These are phyloP conservation scores for Rhododendron ovatum DNA, from an alignment of 148 eudicot genomes.

Conservation along the genomic window DNA sequence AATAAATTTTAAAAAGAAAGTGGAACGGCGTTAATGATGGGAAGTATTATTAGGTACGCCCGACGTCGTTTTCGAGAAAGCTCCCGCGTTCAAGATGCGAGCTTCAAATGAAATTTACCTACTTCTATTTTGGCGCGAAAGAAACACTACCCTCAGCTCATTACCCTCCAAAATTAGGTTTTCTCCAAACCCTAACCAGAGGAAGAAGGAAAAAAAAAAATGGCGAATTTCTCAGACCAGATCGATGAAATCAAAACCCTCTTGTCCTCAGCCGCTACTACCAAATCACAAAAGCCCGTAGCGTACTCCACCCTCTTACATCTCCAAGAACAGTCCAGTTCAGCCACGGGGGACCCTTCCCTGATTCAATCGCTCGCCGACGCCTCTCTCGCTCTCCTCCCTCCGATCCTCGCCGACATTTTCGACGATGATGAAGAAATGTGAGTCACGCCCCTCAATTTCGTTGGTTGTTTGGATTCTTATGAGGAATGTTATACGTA, in stretches of 20 bases:
- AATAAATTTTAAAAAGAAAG: no score
- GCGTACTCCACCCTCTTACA: constrained; percentile 59
- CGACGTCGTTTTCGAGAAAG: no score
- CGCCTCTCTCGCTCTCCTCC: constrained; percentile 27
- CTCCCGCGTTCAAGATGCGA: no score
- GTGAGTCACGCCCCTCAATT: constrained; percentile 21
- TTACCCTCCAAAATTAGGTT: constrained; percentile 24
- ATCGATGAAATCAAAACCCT: constrained; percentile 51
- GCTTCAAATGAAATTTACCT: background rate
- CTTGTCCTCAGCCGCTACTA: constrained; percentile 27
- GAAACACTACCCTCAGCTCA: background rate
- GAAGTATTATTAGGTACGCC: no score
- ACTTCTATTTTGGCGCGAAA: constrained; percentile 10
- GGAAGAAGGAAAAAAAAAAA: constrained; percentile 5
- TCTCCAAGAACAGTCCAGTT: constrained; percentile 52
- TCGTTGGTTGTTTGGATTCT: background rate
- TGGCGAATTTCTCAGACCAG: constrained; percentile 39
- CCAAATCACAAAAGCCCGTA: constrained; percentile 38
- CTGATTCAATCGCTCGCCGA: constrained; percentile 32
- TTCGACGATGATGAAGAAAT: constrained; percentile 56
- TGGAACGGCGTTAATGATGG: no score
- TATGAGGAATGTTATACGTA: background rate
- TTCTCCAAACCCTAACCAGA: background rate
- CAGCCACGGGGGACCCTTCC: constrained; percentile 28
- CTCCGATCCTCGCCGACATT: constrained; percentile 42